phyloP scores from a whole-genome alignment of 768 basidiomycete genomes.

The Podaxis sp. region DNA sequence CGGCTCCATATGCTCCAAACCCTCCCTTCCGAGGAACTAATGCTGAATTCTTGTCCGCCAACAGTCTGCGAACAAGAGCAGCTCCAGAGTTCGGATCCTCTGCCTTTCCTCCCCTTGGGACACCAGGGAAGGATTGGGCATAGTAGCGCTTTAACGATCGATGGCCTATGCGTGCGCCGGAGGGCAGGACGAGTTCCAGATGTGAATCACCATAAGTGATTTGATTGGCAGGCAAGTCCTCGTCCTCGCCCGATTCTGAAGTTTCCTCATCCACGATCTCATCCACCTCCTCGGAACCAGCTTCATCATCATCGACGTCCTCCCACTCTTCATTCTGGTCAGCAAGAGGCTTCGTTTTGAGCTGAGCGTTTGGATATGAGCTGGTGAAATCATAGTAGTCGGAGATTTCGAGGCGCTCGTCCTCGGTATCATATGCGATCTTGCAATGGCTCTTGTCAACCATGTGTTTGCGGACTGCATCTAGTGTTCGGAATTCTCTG shows the following conservation, averaged over 20 bases:
- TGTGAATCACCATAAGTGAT: slow-evolving; percentile 78
- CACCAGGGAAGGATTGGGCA: slow-evolving; percentile 68
- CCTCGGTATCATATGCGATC: slow-evolving; percentile 82
- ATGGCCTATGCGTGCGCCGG: slow-evolving; percentile 91
- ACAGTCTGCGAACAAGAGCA: slow-evolving; percentile 71
- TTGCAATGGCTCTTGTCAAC: slow-evolving; percentile 95
- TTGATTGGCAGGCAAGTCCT: slow-evolving; percentile 47
- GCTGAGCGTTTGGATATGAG: slow-evolving; percentile 64
- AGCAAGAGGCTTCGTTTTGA: slow-evolving; percentile 33
- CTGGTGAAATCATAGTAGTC: slow-evolving; percentile 91
- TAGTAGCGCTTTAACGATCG: slow-evolving; percentile 86
- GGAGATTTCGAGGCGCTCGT: slow-evolving; percentile 82
- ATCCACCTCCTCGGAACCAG: slow-evolving; percentile 43
- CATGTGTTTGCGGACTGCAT: slow-evolving; percentile 96
- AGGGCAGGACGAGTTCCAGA: slow-evolving; percentile 90
- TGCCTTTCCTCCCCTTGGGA: slow-evolving; percentile 37
- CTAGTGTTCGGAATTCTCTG: slow-evolving; percentile 77
- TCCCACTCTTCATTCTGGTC: slow-evolving; percentile 44
- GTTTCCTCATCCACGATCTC: slow-evolving; percentile 33
- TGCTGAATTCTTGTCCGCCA: slow-evolving; percentile 82
- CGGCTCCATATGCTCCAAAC: slow-evolving; percentile 82
- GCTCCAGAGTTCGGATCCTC: slow-evolving; percentile 73
- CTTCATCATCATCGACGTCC: slow-evolving; percentile 45
- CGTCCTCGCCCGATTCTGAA: slow-evolving; percentile 23
- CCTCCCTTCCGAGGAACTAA: slow-evolving; percentile 85